Evolutionary conservation across 768 basidiomycete genomes (phyloP), one percentile per base, ranked within the genome.

Genomic region (Scleroderma bovista): DNA sequence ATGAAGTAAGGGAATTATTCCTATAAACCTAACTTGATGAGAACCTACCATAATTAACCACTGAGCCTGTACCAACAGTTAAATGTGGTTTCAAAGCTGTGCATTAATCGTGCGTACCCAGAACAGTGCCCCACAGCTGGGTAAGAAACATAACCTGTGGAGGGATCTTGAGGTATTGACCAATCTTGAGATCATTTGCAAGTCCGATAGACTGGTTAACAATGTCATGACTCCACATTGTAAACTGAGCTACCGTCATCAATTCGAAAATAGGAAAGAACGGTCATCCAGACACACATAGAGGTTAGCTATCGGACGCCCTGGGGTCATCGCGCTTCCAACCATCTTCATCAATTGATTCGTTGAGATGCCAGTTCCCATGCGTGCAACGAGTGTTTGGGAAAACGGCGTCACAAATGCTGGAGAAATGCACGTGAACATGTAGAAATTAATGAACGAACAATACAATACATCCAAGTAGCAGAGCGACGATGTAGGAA

Each of bases 211-310:
- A 81, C 29, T 74, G 81, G 15, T 71, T 64, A 33, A 84, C 69
- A 42, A 80, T 75, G 54, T 80, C 79, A 54, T 82, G 80, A 57
- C 79, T 81, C 81, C 81, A 83, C 79, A 81, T 82, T 0, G 79
- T 76, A 65, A 83, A 83, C 80, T 82, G 40, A 9, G 15, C 24
- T 7, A 13, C 24, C 5, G n/a, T 36, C 34, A 29, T 29, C 12
- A 36, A n/a, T 36, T 6, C 13, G n/a, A 36, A n/a, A 36, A 36
- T 5, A 6, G 34, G 6, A 6, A 12, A n/a, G n/a, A n/a, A n/a
- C n/a, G 6, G 5, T 36, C 6, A 12, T 5, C 34, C 6, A 36
- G 34, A 4, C 73, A 45, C 42, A 83, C 80, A 58, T 85, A 85
- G 51, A 86, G 77, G 61, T 86, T 87, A 1, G 82, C 83, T 4